Evolutionary conservation across 768 basidiomycete genomes (phyloP).

Genomic region (Tephrocybe sp.): DNA sequence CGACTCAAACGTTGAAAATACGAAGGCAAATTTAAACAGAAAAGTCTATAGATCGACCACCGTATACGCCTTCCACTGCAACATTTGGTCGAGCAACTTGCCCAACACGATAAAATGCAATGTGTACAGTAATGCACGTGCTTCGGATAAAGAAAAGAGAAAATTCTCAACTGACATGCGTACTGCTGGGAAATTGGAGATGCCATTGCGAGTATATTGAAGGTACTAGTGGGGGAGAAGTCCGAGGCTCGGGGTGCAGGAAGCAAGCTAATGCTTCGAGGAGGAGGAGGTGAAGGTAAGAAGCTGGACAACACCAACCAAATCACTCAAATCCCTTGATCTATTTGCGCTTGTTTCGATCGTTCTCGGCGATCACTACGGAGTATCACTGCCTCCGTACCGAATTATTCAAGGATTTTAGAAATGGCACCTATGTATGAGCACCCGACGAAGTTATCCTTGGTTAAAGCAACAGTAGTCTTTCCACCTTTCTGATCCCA

Average conservation of each 20-base stretch:
- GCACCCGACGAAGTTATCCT: too few species aligned
- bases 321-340: conserved; percentile 5
- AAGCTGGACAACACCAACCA: not conserved
- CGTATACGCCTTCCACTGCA: not conserved
- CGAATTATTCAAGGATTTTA: not conserved
- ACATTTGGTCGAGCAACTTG: not conserved
- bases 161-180: conserved; percentile 57
- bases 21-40: not conserved
- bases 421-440: too few species aligned
- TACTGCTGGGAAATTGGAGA: conserved; percentile 79
- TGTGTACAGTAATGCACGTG: conserved; percentile 9
- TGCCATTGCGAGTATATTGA: conserved; percentile 50
- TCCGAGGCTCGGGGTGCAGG: conserved; percentile 31
- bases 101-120: not conserved
- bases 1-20: not conserved
- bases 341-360: conserved; percentile 15
- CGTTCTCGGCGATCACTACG: not conserved
- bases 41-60: not conserved
- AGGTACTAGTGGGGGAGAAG: conserved; percentile 26
- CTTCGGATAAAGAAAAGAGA: conserved; percentile 11
- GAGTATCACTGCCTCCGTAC: not conserved
- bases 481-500: too few species aligned
- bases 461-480: too few species aligned
- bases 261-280: conserved; percentile 86
- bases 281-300: conserved; percentile 23